Evolutionary conservation across 768 basidiomycete genomes (phyloP).

Genomic region (Suillus discolor): DNA sequence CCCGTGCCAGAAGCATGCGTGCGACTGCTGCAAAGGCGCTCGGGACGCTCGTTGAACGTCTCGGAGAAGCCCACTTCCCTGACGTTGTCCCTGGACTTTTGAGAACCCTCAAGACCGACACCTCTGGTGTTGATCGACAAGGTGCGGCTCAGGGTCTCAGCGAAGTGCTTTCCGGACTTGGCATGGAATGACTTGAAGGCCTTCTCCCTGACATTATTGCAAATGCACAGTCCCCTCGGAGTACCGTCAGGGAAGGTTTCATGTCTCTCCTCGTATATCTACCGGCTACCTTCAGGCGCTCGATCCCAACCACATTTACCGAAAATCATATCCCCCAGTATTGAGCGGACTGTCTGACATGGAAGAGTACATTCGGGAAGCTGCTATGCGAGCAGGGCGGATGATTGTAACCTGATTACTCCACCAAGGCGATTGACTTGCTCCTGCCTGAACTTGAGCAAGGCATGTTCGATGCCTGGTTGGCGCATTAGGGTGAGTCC

Average conservation of each 20-base stretch:
- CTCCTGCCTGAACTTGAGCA: constrained; percentile 91
- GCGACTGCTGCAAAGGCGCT: constrained; percentile 97
- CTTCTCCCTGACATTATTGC: constrained; percentile 92
- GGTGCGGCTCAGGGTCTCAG: constrained; percentile 97
- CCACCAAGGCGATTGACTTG: constrained; percentile 87
- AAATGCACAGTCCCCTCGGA: constrained; percentile 85
- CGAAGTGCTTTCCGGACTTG: constrained; percentile 92
- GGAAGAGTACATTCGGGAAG: constrained; percentile 95
- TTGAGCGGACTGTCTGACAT: constrained; percentile 88
- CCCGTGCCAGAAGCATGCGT: constrained; percentile 97
- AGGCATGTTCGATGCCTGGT: constrained; percentile 91
- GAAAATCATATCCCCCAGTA: constrained; percentile 91
- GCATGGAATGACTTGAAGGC: constrained; percentile 96
- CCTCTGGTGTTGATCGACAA: constrained; percentile 94
- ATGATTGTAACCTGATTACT: constrained; percentile 98
- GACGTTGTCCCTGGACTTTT: constrained; percentile 90
- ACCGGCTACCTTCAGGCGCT: constrained; percentile 93
- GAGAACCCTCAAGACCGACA: constrained; percentile 87
- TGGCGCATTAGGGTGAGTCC: constrained; percentile 90
- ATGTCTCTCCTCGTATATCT: constrained; percentile 96
- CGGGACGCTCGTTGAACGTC: constrained; percentile 93
- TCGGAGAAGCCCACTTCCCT: constrained; percentile 95
- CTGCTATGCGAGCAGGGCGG: constrained; percentile 97
- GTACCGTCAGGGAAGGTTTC: constrained; percentile 96
- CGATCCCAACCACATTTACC: constrained; percentile 96